Conservation (phyloP, 192 early-diverging fungal species). For the Dissophora globulifera region DNA sequence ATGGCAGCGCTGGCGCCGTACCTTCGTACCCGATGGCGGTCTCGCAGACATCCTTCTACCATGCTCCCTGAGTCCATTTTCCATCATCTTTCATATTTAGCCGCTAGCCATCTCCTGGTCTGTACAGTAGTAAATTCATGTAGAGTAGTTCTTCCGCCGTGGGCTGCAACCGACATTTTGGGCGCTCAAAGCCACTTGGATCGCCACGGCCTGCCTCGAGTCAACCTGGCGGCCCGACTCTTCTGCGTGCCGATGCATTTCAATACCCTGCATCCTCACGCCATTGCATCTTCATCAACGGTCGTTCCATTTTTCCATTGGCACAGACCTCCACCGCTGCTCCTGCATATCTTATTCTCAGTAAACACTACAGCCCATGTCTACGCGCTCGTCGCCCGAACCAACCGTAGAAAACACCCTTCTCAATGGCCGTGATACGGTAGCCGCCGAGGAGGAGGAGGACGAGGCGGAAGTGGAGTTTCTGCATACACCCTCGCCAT, state of each 20-base stretch:
- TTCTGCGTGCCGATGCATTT: too few species aligned
- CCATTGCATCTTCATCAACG: too few species aligned
- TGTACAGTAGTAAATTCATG: background rate
- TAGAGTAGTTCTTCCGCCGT: too few species aligned
- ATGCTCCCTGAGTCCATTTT: background rate
- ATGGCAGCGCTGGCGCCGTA: background rate
- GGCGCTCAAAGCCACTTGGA: too few species aligned
- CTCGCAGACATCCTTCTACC: slow-evolving; percentile 3
- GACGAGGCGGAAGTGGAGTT: slow-evolving; percentile 55
- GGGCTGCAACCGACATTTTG: too few species aligned
- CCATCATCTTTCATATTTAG: too few species aligned
- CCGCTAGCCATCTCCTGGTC: background rate
- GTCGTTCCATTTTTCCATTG: too few species aligned
- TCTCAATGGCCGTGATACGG: background rate
- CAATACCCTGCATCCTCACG: too few species aligned
- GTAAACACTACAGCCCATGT: background rate
- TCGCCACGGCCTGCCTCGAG: too few species aligned
- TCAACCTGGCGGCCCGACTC: too few species aligned
- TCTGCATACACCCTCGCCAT: slow-evolving; percentile 54
- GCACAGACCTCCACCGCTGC: background rate
- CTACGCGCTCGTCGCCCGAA: slow-evolving; percentile 12
- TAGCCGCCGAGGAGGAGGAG: slow-evolving; percentile 6
- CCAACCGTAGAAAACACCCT: background rate
- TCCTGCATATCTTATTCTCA: background rate
- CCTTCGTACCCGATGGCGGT: background rate